A percentile compares a stretch with the other conserved stretches of the same genome.
Conservation (phyloP, 169 alveolate genomes). For the Eimeria zaria region DNA sequence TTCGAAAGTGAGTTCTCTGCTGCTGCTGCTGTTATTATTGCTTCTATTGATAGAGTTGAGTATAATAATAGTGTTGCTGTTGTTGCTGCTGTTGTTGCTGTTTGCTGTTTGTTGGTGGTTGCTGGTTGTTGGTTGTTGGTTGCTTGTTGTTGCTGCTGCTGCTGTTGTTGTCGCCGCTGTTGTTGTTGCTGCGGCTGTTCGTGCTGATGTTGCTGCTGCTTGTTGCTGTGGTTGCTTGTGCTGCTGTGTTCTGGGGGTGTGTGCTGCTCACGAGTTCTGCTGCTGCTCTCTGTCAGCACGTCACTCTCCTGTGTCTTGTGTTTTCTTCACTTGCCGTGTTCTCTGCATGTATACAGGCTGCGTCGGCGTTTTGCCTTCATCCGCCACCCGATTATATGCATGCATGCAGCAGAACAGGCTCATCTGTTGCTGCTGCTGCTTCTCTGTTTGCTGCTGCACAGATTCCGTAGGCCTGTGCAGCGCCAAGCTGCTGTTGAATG, state of each 20-base stretch:
- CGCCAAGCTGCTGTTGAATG: background rate
- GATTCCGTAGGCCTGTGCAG: background rate
- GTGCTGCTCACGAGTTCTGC: no score
- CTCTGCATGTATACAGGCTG: background rate
- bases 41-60: background rate
- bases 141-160: background rate
- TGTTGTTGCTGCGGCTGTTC: background rate
- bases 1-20: conserved; percentile 3
- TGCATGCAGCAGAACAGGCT: conserved; percentile 29
- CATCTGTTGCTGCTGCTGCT: background rate
- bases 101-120: background rate
- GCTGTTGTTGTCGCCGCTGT: background rate
- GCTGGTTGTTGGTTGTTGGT: background rate
- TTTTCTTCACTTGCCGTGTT: background rate
- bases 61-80: no score
- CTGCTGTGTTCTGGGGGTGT: background rate
- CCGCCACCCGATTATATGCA: conserved; percentile 1
- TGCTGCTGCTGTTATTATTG: background rate
- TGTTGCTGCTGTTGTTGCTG: background rate
- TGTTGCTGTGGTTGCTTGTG: background rate
- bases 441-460: background rate
- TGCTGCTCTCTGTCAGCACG: background rate
- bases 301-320: background rate
- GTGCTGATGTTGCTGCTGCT: background rate
- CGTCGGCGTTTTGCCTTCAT: conserved; percentile 26